Base-by-base conservation (phyloP, 73 alveolate genomes). In the Breviolum minutum region DNA sequence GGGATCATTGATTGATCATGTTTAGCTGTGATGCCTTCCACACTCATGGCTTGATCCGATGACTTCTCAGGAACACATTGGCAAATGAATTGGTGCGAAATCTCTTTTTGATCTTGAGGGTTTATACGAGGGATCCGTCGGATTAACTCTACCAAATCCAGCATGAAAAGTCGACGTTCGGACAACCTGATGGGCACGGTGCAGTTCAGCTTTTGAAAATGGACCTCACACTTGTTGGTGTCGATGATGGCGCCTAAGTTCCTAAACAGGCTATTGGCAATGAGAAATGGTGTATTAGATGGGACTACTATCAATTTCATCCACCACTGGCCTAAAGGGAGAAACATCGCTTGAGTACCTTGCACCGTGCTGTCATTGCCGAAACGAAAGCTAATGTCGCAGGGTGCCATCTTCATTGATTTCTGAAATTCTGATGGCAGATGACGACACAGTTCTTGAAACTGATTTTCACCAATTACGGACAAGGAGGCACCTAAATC, bases 311-410 rank as follows among this genome's bases (percentile, higher is more conserved):
- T 16, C 64, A 48, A 13, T 6, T 20, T 32, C 17, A 81, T 40
- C 7, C 2, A 48, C 70, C 32, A 40, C 19, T 8, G 64, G 6
- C 70, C 70, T 32, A 54, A 10, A 0, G 70, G 89, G 1, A 48
- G 7, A 30, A 40, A 48, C 89, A 19, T 9, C 30, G 70, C 70
- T 7, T 9, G 66, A 7, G 24, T 7, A 17, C 89, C 16, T 8
- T 7, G 30, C 89, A 81, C 89, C 1, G 89, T 81, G 20, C 89
- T 81, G 70, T 40, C 48, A 20, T 81, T 81, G 13, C 89, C 89
- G 69, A 81, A 81, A 12, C 70, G 40, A 14, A 81, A 81, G 40
- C 32, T 16, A 6, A 69, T 81, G 48, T 81, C 17, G 70, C 89
- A 81, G 0, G 70, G 70, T 0, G 7, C 69, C 7, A 16, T 29